phyloP scores from a whole-genome alignment of 2,329 filamentous ascomycete genomes.

The Didymellaceae sp. region DNA sequence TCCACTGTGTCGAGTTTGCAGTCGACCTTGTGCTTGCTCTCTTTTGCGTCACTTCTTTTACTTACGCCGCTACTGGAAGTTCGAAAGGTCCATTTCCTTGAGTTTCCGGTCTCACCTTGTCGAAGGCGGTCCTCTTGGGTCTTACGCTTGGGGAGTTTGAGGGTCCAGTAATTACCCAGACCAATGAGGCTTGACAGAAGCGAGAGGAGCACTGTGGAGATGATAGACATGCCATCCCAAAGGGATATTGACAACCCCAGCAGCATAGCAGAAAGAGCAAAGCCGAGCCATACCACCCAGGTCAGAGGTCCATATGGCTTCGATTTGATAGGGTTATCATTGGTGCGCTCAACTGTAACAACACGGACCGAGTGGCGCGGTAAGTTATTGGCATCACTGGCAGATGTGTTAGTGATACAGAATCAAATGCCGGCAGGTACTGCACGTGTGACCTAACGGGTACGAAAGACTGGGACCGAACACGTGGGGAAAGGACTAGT shows the following conservation, averaged over 20 bases:
- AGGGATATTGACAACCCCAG: constrained; percentile 54
- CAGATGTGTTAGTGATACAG: neutral
- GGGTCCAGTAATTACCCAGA: constrained; percentile 57
- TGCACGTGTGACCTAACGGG: neutral
- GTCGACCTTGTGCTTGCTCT: neutral
- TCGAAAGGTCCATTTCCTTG: neutral
- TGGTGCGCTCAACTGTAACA: constrained; percentile 46
- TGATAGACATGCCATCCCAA: constrained; percentile 58
- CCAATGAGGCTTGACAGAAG: constrained; percentile 58
- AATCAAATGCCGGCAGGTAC: neutral
- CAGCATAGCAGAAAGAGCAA: constrained; percentile 51
- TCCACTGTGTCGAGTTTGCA: neutral
- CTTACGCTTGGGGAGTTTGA: constrained; percentile 51
- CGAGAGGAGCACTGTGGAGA: constrained; percentile 57
- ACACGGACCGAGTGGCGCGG: constrained; percentile 50
- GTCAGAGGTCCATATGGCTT: constrained; percentile 56
- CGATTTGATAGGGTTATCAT: constrained; percentile 44
- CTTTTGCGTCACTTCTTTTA: constrained; percentile 8
- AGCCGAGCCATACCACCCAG: constrained; percentile 54
- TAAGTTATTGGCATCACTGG: constrained; percentile 47
- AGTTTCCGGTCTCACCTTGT: neutral
- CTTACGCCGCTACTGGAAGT: neutral
- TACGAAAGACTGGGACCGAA: constrained; percentile 3
- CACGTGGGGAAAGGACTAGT: constrained; percentile 8
- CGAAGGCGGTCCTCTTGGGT: neutral